Evolutionary conservation across 2,329 filamentous ascomycete species (phyloP), one percentile per base, ranked within the genome.

Genomic region (Colletotrichum filicis): DNA sequence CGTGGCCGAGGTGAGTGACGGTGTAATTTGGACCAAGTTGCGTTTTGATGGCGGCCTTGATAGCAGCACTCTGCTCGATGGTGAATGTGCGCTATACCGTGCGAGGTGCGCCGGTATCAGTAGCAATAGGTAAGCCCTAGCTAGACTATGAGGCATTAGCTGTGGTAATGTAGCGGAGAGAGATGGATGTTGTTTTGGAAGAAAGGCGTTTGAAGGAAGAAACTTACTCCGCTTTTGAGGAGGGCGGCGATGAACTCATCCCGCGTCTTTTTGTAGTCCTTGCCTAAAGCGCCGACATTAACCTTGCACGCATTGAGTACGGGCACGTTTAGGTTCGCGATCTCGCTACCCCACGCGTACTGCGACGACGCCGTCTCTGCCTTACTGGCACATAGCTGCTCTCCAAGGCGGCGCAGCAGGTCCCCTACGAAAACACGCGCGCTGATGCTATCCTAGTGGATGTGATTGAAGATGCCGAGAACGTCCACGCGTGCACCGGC

Each of bases 1-100:
- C 58, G 26, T 60, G 58, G 8, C 58, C 58, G 22, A 60, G 58
- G 42, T 60, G 58, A 19, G 35, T 46, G 5, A 68, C 62, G 53
- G 32, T 56, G 55, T 46, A 56, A 63, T 70, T 46, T 28, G 65
- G 26, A 22, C 70, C 14, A 37, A 46, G 12, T 6, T 28, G 4
- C 24, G 19, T 35, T 2, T 46, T 60, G 24, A 46, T 24, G 11
- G 22, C 58, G 22, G 24, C 32, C 58, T 11, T n/a, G 4, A 60
- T 14, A 12, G 11, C 24, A 4, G 16, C n/a, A 22, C 58, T 42
- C 19, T 60, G 35, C 9, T 12, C 14, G 0, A 26, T 19, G 32
- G 7, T 6, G 19, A 60, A 12, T 14, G 14, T 60, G 58, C 58
- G 35, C 16, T 24, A 16, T 26, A 60, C 46, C 11, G 22, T 46